phyloP scores from a whole-genome alignment of 805 yeast species.

The Lipomyces orientalis region DNA sequence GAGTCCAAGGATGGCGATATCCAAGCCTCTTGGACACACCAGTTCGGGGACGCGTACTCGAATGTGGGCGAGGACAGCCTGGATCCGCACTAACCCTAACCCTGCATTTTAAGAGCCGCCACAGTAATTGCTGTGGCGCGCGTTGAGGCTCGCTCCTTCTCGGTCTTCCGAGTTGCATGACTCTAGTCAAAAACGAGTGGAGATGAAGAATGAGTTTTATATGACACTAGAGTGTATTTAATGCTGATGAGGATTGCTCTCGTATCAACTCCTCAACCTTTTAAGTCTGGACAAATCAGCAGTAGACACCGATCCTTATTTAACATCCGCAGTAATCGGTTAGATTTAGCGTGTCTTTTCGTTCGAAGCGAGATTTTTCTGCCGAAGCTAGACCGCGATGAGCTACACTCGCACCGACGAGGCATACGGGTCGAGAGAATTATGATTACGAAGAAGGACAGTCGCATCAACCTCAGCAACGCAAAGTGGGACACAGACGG shows the following conservation, averaged over 20 bases:
- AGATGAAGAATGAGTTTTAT: no score
- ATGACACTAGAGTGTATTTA: no score
- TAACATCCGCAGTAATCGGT: neutral
- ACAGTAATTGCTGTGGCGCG: no score
- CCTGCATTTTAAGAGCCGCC: no score
- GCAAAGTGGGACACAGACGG: constrained; percentile 59
- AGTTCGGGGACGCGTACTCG: no score
- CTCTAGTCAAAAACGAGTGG: no score
- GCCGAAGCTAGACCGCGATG: neutral
- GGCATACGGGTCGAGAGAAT: constrained; percentile 1
- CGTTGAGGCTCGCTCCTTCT: no score
- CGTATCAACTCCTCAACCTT: neutral
- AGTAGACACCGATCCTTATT: neutral
- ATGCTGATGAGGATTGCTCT: neutral
- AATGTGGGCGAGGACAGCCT: no score
- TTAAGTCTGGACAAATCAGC: neutral
- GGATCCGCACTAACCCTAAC: no score
- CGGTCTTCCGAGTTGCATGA: no score
- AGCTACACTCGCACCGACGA: constrained; percentile 5
- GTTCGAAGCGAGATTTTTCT: neutral
- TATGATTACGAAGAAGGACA: constrained; percentile 17
- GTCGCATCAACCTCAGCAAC: constrained; percentile 16
- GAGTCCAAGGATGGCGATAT: no score
- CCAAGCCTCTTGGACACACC: no score
- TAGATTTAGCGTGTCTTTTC: neutral